Evolutionary conservation across 2,329 filamentous ascomycete species (phyloP).

Genomic region (Trichoderma sp.): DNA sequence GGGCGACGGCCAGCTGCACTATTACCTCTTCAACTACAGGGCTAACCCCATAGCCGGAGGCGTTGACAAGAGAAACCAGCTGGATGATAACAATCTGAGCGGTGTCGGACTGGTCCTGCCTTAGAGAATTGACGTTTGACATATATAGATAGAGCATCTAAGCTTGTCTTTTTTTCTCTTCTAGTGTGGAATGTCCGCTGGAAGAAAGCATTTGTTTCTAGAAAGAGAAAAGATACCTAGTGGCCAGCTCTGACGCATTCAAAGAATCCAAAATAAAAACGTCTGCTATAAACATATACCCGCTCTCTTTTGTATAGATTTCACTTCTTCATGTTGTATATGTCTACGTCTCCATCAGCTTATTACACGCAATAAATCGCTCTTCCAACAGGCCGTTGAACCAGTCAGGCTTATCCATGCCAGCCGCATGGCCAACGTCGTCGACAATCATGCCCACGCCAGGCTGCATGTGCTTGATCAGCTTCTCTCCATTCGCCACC

Average conservation of each 20-base stretch:
- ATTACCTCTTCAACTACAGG: slow-evolving; percentile 97
- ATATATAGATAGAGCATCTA: neutral
- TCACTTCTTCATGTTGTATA: neutral
- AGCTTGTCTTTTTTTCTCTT: neutral
- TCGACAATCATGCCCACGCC: slow-evolving; percentile 64
- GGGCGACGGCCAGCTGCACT: slow-evolving; percentile 93
- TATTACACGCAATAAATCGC: slow-evolving; percentile 55
- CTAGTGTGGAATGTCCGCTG: neutral
- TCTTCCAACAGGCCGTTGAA: slow-evolving; percentile 66
- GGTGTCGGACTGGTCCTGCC: slow-evolving; percentile 88
- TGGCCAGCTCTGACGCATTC: neutral
- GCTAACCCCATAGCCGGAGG: slow-evolving; percentile 83
- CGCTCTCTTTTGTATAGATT: neutral
- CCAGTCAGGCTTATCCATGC: slow-evolving; percentile 70
- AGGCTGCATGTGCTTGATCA: slow-evolving; percentile 67
- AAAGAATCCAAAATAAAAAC: neutral
- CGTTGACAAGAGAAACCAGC: slow-evolving; percentile 74
- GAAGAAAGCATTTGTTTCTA: neutral
- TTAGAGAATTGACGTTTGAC: slow-evolving; percentile 32
- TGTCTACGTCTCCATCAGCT: slow-evolving; percentile 37
- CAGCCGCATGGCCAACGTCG: slow-evolving; percentile 72
- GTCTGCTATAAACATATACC: neutral
- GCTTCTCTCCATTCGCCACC: slow-evolving; percentile 65
- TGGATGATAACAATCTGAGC: slow-evolving; percentile 77
- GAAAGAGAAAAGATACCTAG: slow-evolving; percentile 1